These are phyloP conservation scores for Lineolata rhizophorae DNA, from an alignment of 495 filamentous ascomycete species.

Conservation along the genomic window DNA sequence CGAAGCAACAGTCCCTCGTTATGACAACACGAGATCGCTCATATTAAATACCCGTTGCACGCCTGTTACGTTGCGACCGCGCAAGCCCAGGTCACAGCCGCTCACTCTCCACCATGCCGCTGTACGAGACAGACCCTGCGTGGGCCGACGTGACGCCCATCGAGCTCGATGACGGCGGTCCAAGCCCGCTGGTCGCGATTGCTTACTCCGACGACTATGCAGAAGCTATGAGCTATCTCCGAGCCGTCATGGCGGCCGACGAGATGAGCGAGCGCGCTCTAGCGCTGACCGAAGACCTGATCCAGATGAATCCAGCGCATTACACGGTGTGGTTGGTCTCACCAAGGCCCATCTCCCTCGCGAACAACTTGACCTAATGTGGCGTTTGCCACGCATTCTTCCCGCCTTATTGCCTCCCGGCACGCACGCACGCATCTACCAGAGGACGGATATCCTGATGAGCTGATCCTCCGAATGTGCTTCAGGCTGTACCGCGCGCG, in stretches of 20 bases:
- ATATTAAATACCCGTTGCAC: no score
- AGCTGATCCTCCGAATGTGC: conserved; percentile 2
- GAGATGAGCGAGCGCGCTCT: conserved; percentile 64
- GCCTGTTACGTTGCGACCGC: no score
- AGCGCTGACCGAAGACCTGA: conserved; percentile 69
- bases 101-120: conserved; percentile 10
- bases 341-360: no score
- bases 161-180: conserved; percentile 55
- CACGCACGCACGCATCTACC: neutral
- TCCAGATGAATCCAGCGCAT: conserved; percentile 81
- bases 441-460: neutral
- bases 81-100: no score
- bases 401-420: neutral
- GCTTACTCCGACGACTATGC: conserved; percentile 70
- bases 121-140: conserved; percentile 43
- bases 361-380: no score
- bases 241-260: conserved; percentile 75
- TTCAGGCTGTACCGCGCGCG: conserved; percentile 66
- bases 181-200: conserved; percentile 60
- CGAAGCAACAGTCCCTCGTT: no score
- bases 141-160: conserved; percentile 77
- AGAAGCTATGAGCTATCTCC: conserved; percentile 74
- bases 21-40: no score
- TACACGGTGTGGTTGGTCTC: conserved; percentile 75
- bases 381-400: no score